A percentile compares a stretch with the other conserved stretches of the same genome.
phyloP scores from a whole-genome alignment of 768 basidiomycete species.

The Pulveroboletus sp. region DNA sequence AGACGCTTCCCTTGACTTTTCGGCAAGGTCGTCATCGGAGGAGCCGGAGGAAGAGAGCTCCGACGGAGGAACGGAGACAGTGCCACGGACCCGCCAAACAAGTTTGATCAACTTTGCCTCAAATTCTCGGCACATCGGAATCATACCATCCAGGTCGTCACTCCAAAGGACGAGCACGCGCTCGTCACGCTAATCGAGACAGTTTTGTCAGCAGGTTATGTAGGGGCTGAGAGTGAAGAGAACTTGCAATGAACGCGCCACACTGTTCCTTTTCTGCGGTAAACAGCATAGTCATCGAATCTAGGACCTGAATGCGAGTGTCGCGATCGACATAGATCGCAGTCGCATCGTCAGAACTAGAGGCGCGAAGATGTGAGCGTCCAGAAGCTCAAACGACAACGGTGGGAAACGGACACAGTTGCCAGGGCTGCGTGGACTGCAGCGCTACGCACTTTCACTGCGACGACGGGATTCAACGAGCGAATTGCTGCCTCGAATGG shows the following conservation, averaged over 20 bases:
- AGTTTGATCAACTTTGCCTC: conserved; percentile 75
- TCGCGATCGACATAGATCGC: conserved; percentile 70
- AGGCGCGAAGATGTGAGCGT: conserved; percentile 3
- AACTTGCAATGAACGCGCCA: conserved; percentile 73
- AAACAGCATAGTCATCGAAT: conserved; percentile 60
- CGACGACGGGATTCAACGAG: conserved; percentile 75
- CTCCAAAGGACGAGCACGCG: conserved; percentile 82
- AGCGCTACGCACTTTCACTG: conserved; percentile 75
- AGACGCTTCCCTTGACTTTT: conserved; percentile 34
- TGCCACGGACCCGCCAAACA: conserved; percentile 59
- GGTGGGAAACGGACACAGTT: conserved; percentile 48
- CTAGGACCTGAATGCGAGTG: conserved; percentile 84
- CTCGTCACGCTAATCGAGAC: conserved; percentile 62
- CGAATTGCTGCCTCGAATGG: conserved; percentile 81
- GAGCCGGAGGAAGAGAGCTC: conserved; percentile 41
- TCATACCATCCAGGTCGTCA: conserved; percentile 74
- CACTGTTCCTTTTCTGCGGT: conserved; percentile 88
- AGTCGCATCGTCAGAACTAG: conserved; percentile 52
- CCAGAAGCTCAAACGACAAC: not conserved
- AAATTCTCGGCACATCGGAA: conserved; percentile 68
- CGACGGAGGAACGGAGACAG: conserved; percentile 31
- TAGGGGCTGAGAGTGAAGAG: conserved; percentile 7
- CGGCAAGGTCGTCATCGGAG: conserved; percentile 53
- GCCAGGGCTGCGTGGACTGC: conserved; percentile 75
- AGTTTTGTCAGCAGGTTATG: not conserved